Conservation (phyloP, 192 early-diverging fungal genomes). For the Thamnidium elegans region DNA sequence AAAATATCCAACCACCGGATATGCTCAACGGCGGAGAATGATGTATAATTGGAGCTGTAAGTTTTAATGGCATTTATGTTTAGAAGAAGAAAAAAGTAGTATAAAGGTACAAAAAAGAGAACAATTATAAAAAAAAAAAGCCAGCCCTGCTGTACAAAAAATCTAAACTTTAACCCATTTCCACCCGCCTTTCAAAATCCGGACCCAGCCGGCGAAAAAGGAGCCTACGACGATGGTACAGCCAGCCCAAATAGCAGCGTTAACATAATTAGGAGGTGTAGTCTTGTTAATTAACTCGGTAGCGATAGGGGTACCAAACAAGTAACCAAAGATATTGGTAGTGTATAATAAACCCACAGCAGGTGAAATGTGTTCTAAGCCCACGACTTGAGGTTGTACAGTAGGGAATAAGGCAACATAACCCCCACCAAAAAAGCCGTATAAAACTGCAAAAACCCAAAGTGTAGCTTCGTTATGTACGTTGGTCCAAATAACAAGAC, state of each 20-base stretch:
- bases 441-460: constrained; percentile 39
- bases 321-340: constrained; percentile 42
- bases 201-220: constrained; percentile 20
- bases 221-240: constrained; percentile 20
- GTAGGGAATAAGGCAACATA: constrained; percentile 44
- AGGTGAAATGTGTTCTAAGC: constrained; percentile 35
- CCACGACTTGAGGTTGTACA: constrained; percentile 38
- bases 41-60: no score
- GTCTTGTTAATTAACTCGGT: constrained; percentile 28
- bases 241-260: constrained; percentile 26
- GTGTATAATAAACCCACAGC: constrained; percentile 40
- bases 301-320: constrained; percentile 41
- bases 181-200: constrained; percentile 22
- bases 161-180: constrained; percentile 20
- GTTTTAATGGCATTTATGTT: no score
- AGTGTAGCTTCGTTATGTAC: constrained; percentile 38
- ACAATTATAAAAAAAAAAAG: no score
- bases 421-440: constrained; percentile 48
- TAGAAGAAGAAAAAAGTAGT: no score
- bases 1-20: no score
- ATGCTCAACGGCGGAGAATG: no score
- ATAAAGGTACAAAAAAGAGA: no score
- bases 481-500: constrained; percentile 44
- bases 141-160: no score
- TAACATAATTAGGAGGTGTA: constrained; percentile 10